Base-by-base conservation (phyloP, 1,139 yeast species). In the Candida buenavistaensis region DNA sequence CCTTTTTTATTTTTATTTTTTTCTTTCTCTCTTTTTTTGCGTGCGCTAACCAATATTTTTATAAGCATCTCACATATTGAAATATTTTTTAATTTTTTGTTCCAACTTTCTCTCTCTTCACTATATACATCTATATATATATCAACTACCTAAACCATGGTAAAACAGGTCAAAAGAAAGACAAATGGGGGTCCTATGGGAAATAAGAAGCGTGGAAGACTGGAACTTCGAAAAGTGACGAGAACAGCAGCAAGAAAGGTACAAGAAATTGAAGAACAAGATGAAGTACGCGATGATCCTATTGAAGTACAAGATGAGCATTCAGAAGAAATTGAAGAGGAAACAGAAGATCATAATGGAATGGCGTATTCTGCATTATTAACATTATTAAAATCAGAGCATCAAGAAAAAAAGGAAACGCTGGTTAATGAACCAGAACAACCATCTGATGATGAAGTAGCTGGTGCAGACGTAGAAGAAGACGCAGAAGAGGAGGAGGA, bases 301-400 rank as follows among this genome's bases (percentile, higher is more conserved):
- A 36, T 29, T n/a, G 9, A 28, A 10, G 28, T 31, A 7, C 38
- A 35, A 23, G 35, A 40, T 5, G 43, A 37, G 2, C 43, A 26
- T 8, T 45, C 42, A 41, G 12, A 25, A 2, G 36, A 29, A 5
- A 17, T 26, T 15, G 32, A 33, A 2, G 37, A 39, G 7, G 36
- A 33, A 16, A 12, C 31, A 10, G 33, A 38, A 10, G 55, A 47
- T 28, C 59, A 56, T 29, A 54, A 55, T 36, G 68, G 69, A 6
- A 67, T 72, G 53, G 92, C 94, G 0, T 87, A 87, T 54, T 75
- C 78, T 48, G 95, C 96, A 0, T 64, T 89, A 35, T 62, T 89
- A 52, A 82, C 94, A 0, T 68, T 87, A 35, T 65, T 88, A 40
- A 72, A 72, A 32, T 65, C 78, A 3, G 87, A 80, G 34, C 77